These are phyloP conservation scores for Coccomyxa sp. DNA, from an alignment of 139 green algal genomes.

Conservation along the genomic window DNA sequence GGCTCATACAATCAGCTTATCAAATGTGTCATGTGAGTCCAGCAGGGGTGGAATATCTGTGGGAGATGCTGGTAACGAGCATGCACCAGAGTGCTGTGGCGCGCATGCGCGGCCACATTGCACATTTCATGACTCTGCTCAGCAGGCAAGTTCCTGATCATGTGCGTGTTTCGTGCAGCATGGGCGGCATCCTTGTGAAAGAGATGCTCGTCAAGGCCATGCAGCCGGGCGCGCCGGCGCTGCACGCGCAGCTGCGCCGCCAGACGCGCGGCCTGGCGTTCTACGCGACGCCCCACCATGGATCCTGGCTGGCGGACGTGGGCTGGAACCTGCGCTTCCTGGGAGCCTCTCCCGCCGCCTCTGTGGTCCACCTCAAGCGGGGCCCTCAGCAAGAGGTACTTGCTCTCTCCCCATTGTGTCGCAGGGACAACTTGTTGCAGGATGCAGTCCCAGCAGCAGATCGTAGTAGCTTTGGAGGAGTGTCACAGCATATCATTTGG, in stretches of 20 bases:
- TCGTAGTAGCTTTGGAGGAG: too few relatives aligned
- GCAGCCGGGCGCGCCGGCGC: not conserved
- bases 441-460: too few relatives aligned
- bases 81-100: too few relatives aligned
- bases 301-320: conserved; percentile 63
- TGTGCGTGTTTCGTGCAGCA: conserved; percentile 29
- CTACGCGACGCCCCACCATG: conserved; percentile 76
- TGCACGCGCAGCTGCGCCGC: conserved; percentile 25
- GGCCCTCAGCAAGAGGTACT: conserved; percentile 58
- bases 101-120: too few relatives aligned
- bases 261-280: conserved; percentile 63
- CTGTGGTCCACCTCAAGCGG: conserved; percentile 56
- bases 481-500: too few relatives aligned
- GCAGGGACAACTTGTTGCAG: too few relatives aligned
- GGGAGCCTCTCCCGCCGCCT: conserved; percentile 46
- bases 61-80: too few relatives aligned
- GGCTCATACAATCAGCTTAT: too few relatives aligned
- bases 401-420: not conserved
- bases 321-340: conserved; percentile 77
- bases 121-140: too few relatives aligned
- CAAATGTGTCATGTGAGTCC: too few relatives aligned
- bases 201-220: conserved; percentile 54
- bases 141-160: not conserved
- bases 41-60: too few relatives aligned
- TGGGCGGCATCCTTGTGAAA: conserved; percentile 87